Conservation (phyloP, 1,139 yeast species). For the Yamadazyma epiphylla region DNA sequence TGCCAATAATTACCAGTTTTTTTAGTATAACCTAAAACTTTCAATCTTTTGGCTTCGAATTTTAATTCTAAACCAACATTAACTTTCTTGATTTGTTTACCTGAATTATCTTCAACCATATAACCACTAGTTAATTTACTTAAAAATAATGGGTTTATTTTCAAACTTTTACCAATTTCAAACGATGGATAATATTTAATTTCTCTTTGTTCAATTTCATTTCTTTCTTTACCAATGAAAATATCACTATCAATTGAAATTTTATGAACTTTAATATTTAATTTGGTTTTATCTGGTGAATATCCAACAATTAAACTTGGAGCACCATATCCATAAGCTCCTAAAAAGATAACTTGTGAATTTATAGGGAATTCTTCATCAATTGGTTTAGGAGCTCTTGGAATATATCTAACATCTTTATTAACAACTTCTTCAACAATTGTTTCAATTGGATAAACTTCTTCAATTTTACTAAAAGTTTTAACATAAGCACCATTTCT, state of each 20-base stretch:
- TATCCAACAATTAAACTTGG: constrained; percentile 73
- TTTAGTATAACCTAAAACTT: constrained; percentile 84
- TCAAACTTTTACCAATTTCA: constrained; percentile 59
- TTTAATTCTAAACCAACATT: constrained; percentile 86
- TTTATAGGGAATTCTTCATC: constrained; percentile 77
- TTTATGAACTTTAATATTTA: constrained; percentile 51
- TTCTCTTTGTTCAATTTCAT: constrained; percentile 50
- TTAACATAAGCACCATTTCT: constrained; percentile 76
- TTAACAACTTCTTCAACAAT: constrained; percentile 73
- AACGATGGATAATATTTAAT: constrained; percentile 64
- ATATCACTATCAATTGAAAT: constrained; percentile 55
- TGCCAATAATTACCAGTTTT: constrained; percentile 76
- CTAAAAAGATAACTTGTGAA: constrained; percentile 75
- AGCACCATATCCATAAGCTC: constrained; percentile 86
- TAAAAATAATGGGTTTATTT: constrained; percentile 60
- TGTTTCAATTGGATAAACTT: constrained; percentile 69
- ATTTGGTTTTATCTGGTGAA: constrained; percentile 46
- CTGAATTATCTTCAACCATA: constrained; percentile 51
- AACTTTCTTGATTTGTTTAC: constrained; percentile 35
- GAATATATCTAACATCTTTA: constrained; percentile 69
- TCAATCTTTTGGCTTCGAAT: constrained; percentile 72
- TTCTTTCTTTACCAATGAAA: constrained; percentile 57
- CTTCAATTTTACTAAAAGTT: constrained; percentile 51
- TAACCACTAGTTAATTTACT: constrained; percentile 76
- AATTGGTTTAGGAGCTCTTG: constrained; percentile 73